A percentile compares a stretch with the other conserved stretches of the same genome.
Conservation (phyloP, 192 early-diverging fungal genomes). For the Coemansia sp. region DNA sequence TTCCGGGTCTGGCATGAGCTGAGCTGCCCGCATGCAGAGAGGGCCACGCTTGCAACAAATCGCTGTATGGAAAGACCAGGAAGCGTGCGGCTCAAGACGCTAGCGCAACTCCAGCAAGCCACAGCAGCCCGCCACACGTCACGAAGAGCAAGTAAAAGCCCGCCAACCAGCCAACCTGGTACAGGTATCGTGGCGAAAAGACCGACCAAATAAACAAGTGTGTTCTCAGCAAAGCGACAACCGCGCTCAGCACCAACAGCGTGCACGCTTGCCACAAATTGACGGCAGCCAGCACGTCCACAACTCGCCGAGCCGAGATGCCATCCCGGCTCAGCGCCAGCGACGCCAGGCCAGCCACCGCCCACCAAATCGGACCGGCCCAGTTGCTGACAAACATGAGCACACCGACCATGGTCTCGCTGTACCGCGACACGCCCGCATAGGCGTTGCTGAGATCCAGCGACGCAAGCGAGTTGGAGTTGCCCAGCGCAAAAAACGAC, state of each 20-base stretch:
- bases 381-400: conserved; percentile 70
- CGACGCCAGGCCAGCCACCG: conserved; percentile 41
- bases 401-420: conserved; percentile 56
- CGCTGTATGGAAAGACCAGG: neutral
- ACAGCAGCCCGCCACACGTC: conserved; percentile 20
- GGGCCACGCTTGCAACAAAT: neutral
- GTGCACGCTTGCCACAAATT: conserved; percentile 48
- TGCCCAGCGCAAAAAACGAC: conserved; percentile 67
- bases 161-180: conserved; percentile 66
- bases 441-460: conserved; percentile 76
- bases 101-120: conserved; percentile 7
- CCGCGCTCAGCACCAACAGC: conserved; percentile 56
- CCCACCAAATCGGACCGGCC: conserved; percentile 67
- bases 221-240: conserved; percentile 59
- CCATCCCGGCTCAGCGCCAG: neutral
- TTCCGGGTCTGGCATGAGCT: too few relatives aligned
- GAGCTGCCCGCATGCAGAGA: too few relatives aligned
- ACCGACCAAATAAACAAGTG: conserved; percentile 83
- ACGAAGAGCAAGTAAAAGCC: conserved; percentile 25
- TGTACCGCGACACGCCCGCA: conserved; percentile 65
- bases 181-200: conserved; percentile 77
- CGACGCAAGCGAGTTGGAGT: conserved; percentile 74
- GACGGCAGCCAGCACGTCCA: conserved; percentile 10
- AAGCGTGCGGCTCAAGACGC: neutral
- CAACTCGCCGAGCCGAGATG: neutral